phyloP scores from a whole-genome alignment of 768 basidiomycete species.

The Lactarius tabidus region DNA sequence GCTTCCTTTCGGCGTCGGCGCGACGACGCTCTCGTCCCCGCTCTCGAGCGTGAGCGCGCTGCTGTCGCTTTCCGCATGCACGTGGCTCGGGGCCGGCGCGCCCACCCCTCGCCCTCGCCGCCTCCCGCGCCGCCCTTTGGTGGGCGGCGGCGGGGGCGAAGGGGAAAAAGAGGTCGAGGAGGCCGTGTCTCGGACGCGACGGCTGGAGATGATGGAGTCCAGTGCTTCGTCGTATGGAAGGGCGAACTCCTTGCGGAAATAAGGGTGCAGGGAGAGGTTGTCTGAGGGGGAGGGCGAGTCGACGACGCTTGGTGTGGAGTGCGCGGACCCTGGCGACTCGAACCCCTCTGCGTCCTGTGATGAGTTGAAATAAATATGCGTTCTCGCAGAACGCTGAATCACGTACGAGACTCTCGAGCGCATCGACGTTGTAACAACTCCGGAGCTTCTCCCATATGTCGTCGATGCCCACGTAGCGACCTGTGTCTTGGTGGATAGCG shows the following conservation, averaged over 20 bases:
- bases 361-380: not conserved
- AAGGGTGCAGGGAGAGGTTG: slow-evolving; percentile 64
- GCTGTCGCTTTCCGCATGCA: slow-evolving; percentile 79
- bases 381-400: too few species aligned
- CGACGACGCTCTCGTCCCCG: slow-evolving; percentile 60
- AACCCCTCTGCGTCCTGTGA: slow-evolving; percentile 26
- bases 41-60: slow-evolving; percentile 82
- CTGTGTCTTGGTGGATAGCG: slow-evolving; percentile 68
- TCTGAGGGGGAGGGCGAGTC: slow-evolving; percentile 67
- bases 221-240: slow-evolving; percentile 57
- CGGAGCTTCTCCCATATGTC: slow-evolving; percentile 74
- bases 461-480: slow-evolving; percentile 51
- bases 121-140: slow-evolving; percentile 37
- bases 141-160: slow-evolving; percentile 50
- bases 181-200: slow-evolving; percentile 60
- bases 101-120: slow-evolving; percentile 40
- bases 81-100: slow-evolving; percentile 61
- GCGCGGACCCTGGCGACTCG: slow-evolving; percentile 41
- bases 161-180: slow-evolving; percentile 49
- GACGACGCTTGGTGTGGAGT: slow-evolving; percentile 44
- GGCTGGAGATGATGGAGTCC: slow-evolving; percentile 55
- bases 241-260: slow-evolving; percentile 65
- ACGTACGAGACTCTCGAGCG: slow-evolving; percentile 65
- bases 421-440: slow-evolving; percentile 69
- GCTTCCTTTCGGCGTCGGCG: slow-evolving; percentile 60